A percentile compares a stretch with the other conserved stretches of the same genome.
Conservation (phyloP, 2,329 filamentous ascomycete species). For the Nigrograna mackinnonii region DNA sequence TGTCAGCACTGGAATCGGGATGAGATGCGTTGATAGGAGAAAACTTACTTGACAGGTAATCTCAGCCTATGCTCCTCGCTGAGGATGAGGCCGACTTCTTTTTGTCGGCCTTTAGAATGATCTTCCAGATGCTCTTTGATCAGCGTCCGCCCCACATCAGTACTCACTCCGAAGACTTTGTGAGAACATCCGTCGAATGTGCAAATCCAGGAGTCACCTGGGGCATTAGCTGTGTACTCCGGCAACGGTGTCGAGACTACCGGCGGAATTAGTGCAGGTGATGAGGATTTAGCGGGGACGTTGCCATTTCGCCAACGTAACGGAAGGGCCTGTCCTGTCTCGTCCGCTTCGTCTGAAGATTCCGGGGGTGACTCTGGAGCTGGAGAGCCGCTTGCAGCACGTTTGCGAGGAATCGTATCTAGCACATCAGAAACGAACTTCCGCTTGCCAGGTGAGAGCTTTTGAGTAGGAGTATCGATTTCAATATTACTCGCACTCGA, state of each 20-base stretch:
- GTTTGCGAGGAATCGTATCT: constrained; percentile 28
- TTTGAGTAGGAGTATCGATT: constrained; percentile 33
- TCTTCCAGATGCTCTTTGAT: constrained; percentile 65
- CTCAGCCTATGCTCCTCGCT: constrained; percentile 51
- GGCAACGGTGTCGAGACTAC: constrained; percentile 36
- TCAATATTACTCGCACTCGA: constrained; percentile 22
- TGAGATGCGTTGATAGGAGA: not conserved
- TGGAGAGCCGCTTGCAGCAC: constrained; percentile 23
- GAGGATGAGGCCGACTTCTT: constrained; percentile 55
- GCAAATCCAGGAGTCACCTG: constrained; percentile 69
- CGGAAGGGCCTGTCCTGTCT: constrained; percentile 22
- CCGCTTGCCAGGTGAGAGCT: constrained; percentile 30
- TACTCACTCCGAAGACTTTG: constrained; percentile 65
- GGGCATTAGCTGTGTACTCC: constrained; percentile 49
- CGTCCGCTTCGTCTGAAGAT: constrained; percentile 18
- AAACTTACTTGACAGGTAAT: constrained; percentile 44
- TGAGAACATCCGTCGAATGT: constrained; percentile 66
- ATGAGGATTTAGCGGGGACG: constrained; percentile 5
- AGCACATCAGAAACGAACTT: constrained; percentile 22
- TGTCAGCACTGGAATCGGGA: not conserved
- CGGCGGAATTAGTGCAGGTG: constrained; percentile 16
- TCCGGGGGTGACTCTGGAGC: constrained; percentile 24
- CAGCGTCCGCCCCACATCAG: constrained; percentile 56
- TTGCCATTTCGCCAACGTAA: constrained; percentile 24
- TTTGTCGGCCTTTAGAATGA: constrained; percentile 62